Evolutionary conservation across 495 filamentous ascomycete genomes (phyloP).

Genomic region (Schizothecium vesticola): DNA sequence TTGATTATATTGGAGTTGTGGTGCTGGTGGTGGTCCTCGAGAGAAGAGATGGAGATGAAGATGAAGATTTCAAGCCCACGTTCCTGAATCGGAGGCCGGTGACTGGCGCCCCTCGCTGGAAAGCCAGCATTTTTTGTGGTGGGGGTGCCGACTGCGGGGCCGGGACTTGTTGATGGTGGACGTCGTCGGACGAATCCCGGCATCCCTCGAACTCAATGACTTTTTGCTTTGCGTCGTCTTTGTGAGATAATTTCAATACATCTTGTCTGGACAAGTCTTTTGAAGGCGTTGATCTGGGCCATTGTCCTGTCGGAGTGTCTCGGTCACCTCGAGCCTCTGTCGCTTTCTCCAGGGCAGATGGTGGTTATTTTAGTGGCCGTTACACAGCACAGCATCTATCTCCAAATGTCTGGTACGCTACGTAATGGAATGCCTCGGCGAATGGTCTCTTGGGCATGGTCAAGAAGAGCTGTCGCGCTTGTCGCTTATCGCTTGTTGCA

Average conservation of each 20-base stretch:
- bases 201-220: neutral
- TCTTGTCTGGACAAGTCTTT: neutral
- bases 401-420: neutral
- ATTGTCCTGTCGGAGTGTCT: neutral
- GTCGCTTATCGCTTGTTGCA: neutral
- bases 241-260: neutral
- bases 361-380: neutral
- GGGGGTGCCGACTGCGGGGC: neutral
- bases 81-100: constrained; percentile 41
- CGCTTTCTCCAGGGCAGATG: neutral
- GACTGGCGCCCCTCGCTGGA: constrained; percentile 5
- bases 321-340: neutral
- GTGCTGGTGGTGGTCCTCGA: no score
- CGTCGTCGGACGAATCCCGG: neutral
- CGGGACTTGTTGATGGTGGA: neutral
- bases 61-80: constrained; percentile 25
- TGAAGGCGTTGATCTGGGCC: no score
- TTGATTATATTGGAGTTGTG: neutral
- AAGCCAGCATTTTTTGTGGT: neutral
- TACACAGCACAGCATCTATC: neutral
- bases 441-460: neutral
- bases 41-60: neutral
- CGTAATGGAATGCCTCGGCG: neutral
- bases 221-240: neutral
- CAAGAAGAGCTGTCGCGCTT: neutral